A percentile compares a stretch with the other conserved stretches of the same genome.
phyloP scores from a whole-genome alignment of 805 yeast species.

The Danielia reshetovae region DNA sequence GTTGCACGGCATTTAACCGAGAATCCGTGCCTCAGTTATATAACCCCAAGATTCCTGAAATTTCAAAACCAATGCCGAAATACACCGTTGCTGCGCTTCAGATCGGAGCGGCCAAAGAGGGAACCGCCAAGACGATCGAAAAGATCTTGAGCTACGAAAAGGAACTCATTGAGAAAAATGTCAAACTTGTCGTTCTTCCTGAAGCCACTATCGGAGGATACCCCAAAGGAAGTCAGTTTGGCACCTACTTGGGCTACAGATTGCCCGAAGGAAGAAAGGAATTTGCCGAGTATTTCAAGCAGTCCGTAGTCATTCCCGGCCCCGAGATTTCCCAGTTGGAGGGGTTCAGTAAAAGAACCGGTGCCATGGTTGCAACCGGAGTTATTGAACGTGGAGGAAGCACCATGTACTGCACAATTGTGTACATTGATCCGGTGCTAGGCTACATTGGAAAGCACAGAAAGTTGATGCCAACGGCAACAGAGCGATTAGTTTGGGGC shows the following conservation, averaged over 20 bases:
- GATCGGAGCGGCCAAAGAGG: slow-evolving; percentile 36
- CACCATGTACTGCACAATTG: slow-evolving; percentile 39
- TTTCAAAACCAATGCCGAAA: too few relatives aligned
- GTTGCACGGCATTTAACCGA: too few relatives aligned
- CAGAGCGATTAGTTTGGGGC: slow-evolving; percentile 44
- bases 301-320: slow-evolving; percentile 33
- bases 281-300: slow-evolving; percentile 30
- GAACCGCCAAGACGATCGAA: slow-evolving; percentile 33
- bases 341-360: slow-evolving; percentile 27
- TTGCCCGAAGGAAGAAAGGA: slow-evolving; percentile 39
- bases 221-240: slow-evolving; percentile 42
- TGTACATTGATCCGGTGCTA: slow-evolving; percentile 33
- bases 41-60: too few relatives aligned
- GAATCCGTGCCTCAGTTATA: not conserved
- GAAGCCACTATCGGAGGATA: slow-evolving; percentile 46
- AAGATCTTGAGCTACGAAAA: slow-evolving; percentile 36
- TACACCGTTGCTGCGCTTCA: slow-evolving; percentile 41
- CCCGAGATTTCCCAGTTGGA: slow-evolving; percentile 32
- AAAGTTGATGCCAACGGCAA: slow-evolving; percentile 42
- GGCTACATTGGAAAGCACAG: slow-evolving; percentile 40
- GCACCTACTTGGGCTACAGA: slow-evolving; percentile 41
- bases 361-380: slow-evolving; percentile 36
- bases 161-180: slow-evolving; percentile 27
- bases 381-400: slow-evolving; percentile 35
- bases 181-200: slow-evolving; percentile 40